Base-by-base conservation (phyloP, 2,329 filamentous ascomycete species). In the Lecanoromycetidae sp. region DNA sequence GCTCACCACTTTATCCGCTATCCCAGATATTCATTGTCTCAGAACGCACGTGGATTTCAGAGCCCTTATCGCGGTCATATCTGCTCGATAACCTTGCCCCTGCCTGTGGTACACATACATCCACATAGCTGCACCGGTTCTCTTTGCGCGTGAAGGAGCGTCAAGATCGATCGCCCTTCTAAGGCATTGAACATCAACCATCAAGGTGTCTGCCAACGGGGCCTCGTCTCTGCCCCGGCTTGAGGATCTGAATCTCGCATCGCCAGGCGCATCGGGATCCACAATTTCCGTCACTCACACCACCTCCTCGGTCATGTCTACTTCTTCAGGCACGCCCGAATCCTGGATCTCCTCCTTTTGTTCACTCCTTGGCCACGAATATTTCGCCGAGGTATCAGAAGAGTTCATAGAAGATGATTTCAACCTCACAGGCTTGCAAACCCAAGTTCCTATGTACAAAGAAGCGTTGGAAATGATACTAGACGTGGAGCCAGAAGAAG, bases 331-430 rank as follows among this genome's bases (percentile, higher is more conserved):
- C 55, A 72, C 75, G 35, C 72, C 75, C 56, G 91, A 98, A 71
- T 94, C 88, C 47, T 98, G 91, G 91, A 96, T 98, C 70, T 84
- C 87, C 54, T 93, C 88, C 49, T 98, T 95, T 66, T 98, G 91
- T 72, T 87, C 86, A 32, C 74, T 96, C 37, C 77, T 96, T 51
- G 91, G 91, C 52, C 91, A 98, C 64, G 91, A 98, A 67, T 98
- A 96, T 70, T 98, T 98, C 66, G 91, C 91, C 53, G 91, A 98
- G 71, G 90, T 98, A 42, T 91, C 87, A 37, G 91, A 98, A 68
- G 91, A 98, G 61, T 98, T 98, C 60, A 96, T 98, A 62, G 91
- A 98, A 66, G 91, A 98, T 79, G 91, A 98, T 66, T 98, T 98
- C 74, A 98, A 98, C 67, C 74, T 98, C 55, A 98, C 91, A 1